Evolutionary conservation across 306 rosid genomes (phyloP).

Genomic region (Carpinus viminea): DNA sequence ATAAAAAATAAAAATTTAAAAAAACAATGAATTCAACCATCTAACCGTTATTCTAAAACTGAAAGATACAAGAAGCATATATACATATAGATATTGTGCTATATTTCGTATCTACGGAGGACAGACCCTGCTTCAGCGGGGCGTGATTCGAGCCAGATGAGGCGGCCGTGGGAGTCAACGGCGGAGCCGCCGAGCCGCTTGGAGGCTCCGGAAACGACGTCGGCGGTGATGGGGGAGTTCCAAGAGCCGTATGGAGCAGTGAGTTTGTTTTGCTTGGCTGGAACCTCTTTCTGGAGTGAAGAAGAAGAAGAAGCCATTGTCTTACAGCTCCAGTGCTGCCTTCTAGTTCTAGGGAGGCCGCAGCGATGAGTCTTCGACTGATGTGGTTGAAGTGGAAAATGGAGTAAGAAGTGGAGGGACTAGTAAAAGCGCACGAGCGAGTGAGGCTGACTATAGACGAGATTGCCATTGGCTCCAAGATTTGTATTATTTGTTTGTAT

Average conservation of each 20-base stretch:
- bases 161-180: slow-evolving; percentile 62
- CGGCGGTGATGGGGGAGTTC: slow-evolving; percentile 89
- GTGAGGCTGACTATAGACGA: not conserved
- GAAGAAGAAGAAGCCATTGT: slow-evolving; percentile 52
- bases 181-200: slow-evolving; percentile 82
- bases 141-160: slow-evolving; percentile 89
- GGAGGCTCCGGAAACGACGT: slow-evolving; percentile 81
- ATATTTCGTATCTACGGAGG: not conserved
- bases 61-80: too few relatives aligned
- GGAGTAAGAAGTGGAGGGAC: not conserved
- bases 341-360: not conserved
- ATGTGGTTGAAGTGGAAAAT: slow-evolving; percentile 12
- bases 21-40: too few relatives aligned
- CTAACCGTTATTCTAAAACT: too few relatives aligned
- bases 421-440: slow-evolving; percentile 16
- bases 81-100: too few relatives aligned
- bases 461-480: too few relatives aligned
- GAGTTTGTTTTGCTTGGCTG: slow-evolving; percentile 33
- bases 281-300: slow-evolving; percentile 1
- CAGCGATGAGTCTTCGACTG: slow-evolving; percentile 7
- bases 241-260: slow-evolving; percentile 85
- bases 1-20: too few relatives aligned
- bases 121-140: slow-evolving; percentile 77
- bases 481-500: too few relatives aligned
- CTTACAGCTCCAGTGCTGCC: slow-evolving; percentile 9